phyloP scores from a whole-genome alignment of 202 grass and related monocot species.

The Cymbopogon flexuosus region DNA sequence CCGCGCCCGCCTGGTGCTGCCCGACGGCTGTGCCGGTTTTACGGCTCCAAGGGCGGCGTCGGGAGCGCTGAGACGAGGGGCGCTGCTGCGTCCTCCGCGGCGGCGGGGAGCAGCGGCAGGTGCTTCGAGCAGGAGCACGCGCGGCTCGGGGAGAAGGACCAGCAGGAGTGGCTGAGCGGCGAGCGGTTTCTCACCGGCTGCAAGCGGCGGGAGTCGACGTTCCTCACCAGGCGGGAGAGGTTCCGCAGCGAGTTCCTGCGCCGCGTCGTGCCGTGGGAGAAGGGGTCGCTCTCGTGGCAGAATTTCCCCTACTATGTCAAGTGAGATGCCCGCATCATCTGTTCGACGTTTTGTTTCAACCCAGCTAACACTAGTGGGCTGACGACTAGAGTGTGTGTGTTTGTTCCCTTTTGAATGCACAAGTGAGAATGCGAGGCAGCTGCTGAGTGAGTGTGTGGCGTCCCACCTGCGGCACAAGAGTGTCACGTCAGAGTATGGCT shows the following conservation, averaged over 20 bases:
- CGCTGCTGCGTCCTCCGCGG: neutral
- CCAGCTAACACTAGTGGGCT: conserved; percentile 23
- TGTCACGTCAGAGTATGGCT: conserved; percentile 57
- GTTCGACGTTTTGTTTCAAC: conserved; percentile 33
- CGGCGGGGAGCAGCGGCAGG: conserved; percentile 37
- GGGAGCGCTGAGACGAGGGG: conserved; percentile 53
- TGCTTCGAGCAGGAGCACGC: conserved; percentile 67
- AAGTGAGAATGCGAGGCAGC: conserved; percentile 58
- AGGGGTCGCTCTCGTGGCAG: conserved; percentile 66
- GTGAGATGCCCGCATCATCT: conserved; percentile 41
- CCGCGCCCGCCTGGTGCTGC: conserved; percentile 21
- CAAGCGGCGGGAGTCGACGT: conserved; percentile 59
- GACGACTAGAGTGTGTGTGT: neutral
- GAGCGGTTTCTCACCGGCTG: conserved; percentile 64
- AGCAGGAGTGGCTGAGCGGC: conserved; percentile 80
- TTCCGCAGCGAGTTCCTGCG: conserved; percentile 86
- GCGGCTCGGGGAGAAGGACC: conserved; percentile 75
- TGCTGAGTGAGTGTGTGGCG: conserved; percentile 63
- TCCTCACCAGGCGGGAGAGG: conserved; percentile 68
- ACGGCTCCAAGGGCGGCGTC: conserved; percentile 73
- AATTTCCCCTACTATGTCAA: conserved; percentile 85
- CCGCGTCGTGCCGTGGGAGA: conserved; percentile 80
- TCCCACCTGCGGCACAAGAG: conserved; percentile 72
- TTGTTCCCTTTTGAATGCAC: conserved; percentile 16
- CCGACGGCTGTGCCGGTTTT: conserved; percentile 49